Evolutionary conservation across 2,329 filamentous ascomycete species (phyloP).

Genomic region (Shiraia bambusicola): DNA sequence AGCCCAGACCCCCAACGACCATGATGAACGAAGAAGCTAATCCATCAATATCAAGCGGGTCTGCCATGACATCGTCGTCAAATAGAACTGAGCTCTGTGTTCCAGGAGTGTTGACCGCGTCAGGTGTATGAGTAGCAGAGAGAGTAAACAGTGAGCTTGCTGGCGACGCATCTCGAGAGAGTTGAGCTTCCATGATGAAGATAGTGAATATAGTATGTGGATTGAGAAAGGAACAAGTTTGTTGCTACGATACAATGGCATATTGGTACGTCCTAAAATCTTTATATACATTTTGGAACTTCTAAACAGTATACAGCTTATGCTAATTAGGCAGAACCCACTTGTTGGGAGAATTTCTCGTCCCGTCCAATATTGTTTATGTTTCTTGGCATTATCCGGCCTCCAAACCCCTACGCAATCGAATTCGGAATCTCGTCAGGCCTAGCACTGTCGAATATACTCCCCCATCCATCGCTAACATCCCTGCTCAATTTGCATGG

Average conservation of each 20-base stretch:
- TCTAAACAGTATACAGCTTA: conserved; percentile 19
- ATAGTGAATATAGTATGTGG: conserved; percentile 9
- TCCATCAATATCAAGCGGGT: conserved; percentile 45
- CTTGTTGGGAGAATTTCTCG: conserved; percentile 35
- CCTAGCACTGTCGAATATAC: conserved; percentile 41
- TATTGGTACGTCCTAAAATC: conserved; percentile 33
- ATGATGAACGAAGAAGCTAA: conserved; percentile 48
- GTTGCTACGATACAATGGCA: conserved; percentile 14
- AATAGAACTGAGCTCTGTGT: conserved; percentile 51
- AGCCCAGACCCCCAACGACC: conserved; percentile 58
- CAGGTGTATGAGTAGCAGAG: conserved; percentile 26
- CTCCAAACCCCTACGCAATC: conserved; percentile 37
- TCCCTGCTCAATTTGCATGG: conserved; percentile 40
- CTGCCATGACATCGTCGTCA: conserved; percentile 50
- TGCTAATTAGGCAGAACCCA: conserved; percentile 39
- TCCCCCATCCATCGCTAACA: conserved; percentile 31
- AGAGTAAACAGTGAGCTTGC: conserved; percentile 33
- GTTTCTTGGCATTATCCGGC: conserved; percentile 39
- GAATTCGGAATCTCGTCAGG: conserved; percentile 29
- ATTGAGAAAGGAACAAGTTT: conserved; percentile 17
- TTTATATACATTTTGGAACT: conserved; percentile 36
- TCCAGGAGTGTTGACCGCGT: conserved; percentile 46
- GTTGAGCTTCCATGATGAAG: conserved; percentile 25
- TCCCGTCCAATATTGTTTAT: conserved; percentile 39
- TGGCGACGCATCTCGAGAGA: conserved; percentile 26